Base-by-base conservation (phyloP, 192 early-diverging fungal genomes). In the Dispira parvispora region DNA sequence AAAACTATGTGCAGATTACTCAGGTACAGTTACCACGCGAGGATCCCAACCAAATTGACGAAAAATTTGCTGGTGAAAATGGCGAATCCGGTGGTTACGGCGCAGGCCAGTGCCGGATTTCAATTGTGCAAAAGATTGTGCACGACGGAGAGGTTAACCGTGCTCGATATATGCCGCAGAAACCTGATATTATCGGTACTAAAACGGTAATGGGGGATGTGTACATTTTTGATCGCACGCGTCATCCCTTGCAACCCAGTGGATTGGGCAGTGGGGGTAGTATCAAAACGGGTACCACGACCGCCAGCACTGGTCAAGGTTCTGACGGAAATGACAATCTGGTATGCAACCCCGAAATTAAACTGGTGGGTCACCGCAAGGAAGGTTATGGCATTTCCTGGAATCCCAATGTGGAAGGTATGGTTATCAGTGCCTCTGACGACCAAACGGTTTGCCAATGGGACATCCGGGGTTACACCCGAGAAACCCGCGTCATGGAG, bases 121-220 rank as follows among this genome's bases (percentile, higher is more conserved):
- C 83, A 47, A 80, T 89, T 28, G 75, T 76, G 61, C 96, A 99
- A 75, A 85, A 84, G 38, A 99, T 99, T 71, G 85, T 87, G 64
- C 96, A 99, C 63, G 92, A 96, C 45, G 92, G 92, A 60, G 96
- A 99, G 74, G 90, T 96, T 56, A 99, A 99, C 76, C 72, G 95
- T 62, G 93, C 91, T n/a, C 82, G 96, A 47, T 99, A 99, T 70
- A 94, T 96, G 88, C 90, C 89, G 46, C 82, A 87, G 67, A 92
- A 99, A 66, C 88, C 90, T 11, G 85, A 96, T 67, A 87, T 99
- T 49, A 93, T 99, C 67, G 96, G 94, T 12, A 94, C 94, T 10
- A 92, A 96, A 64, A 87, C 94, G 8, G 79, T 86, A 18, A 79
- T 78, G 10, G 96, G 96, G 11, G 90, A 91, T n/a, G 87, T 99